Evolutionary conservation across 2,329 filamentous ascomycete genomes (phyloP).

Genomic region (Sporothrix inflata): DNA sequence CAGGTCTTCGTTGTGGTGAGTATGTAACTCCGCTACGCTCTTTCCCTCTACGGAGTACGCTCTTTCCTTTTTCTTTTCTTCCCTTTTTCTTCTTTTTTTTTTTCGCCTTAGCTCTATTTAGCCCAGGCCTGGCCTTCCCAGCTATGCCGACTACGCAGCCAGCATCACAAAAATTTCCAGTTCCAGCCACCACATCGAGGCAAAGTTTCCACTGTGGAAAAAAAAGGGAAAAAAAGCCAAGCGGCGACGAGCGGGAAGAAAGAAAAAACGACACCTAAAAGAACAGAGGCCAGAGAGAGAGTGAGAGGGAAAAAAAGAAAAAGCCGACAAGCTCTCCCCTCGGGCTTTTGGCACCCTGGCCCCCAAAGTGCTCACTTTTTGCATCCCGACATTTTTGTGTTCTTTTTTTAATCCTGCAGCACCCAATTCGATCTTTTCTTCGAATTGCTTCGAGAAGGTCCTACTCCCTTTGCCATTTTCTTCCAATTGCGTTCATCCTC

Average conservation of each 20-base stretch:
- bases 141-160: conserved; percentile 28
- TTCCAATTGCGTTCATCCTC: neutral
- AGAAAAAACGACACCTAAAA: conserved; percentile 6
- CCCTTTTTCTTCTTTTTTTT: neutral
- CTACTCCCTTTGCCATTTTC: neutral
- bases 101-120: neutral
- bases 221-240: neutral
- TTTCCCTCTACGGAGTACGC: neutral
- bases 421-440: neutral
- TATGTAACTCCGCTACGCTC: neutral
- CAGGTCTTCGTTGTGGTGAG: neutral
- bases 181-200: conserved; percentile 23
- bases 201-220: neutral
- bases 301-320: neutral
- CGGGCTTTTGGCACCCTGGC: neutral
- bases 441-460: neutral
- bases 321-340: neutral
- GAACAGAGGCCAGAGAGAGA: neutral
- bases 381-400: neutral
- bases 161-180: conserved; percentile 22
- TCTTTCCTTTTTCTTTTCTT: neutral
- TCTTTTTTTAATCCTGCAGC: neutral
- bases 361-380: too few species aligned
- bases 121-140: neutral
- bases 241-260: neutral